Evolutionary conservation across 257 asterid genomes (phyloP).

Genomic region (Pogostemon cablin): DNA sequence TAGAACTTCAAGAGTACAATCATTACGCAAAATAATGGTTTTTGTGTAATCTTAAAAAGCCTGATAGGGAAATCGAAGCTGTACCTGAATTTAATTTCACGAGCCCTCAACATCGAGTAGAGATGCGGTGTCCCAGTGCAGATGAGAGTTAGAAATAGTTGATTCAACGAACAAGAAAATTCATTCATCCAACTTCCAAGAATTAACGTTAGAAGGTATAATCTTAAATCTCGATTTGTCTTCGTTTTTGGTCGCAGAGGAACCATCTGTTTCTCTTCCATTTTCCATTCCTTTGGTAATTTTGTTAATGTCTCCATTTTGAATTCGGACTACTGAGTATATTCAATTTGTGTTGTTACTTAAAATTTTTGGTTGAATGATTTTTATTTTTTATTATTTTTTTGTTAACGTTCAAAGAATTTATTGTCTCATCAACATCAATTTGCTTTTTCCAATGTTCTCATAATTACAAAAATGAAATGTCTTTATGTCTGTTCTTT

Average conservation of each 20-base stretch:
- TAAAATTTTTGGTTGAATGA: too few species aligned
- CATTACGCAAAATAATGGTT: conserved; percentile 5
- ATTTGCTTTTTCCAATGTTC: too few species aligned
- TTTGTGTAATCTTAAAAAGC: conserved; percentile 44
- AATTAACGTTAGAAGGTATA: background rate
- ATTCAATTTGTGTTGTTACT: too few species aligned
- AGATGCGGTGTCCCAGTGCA: conserved; percentile 31
- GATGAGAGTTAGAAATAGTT: conserved; percentile 26
- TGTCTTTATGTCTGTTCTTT: too few species aligned
- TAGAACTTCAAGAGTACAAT: background rate
- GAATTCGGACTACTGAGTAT: too few species aligned
- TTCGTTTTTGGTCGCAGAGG: background rate
- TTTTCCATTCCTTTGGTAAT: background rate
- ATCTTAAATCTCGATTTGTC: background rate
- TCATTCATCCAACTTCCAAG: background rate
- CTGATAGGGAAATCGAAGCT: conserved; percentile 76
- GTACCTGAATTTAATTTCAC: conserved; percentile 62
- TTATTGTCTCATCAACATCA: too few species aligned
- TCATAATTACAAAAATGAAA: too few species aligned
- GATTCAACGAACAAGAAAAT: background rate
- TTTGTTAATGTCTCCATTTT: too few species aligned
- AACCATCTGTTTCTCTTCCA: background rate
- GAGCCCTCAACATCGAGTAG: conserved; percentile 38
- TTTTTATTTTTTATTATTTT: too few species aligned
- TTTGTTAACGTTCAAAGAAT: too few species aligned